Base-by-base conservation (phyloP, 2,329 filamentous ascomycete species). In the Xenoacremonium recifei region DNA sequence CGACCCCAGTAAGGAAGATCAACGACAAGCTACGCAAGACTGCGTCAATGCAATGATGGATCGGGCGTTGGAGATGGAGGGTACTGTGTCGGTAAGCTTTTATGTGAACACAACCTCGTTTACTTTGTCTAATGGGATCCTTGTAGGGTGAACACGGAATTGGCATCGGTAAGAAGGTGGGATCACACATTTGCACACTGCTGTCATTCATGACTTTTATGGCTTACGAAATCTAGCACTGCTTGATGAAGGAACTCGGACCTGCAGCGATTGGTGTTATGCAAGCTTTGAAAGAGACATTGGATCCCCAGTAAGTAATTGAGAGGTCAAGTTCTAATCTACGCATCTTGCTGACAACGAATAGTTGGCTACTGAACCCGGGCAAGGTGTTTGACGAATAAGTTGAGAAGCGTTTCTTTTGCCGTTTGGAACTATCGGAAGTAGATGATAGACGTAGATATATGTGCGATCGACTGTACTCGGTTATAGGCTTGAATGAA, bases 21-120 rank as follows among this genome's bases (percentile, higher is more conserved):
- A 87, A 44, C 75, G 72, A 42, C 61, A 71, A 15, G 69, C 72
- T 4, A 78, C 77, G 1, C 73, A 80, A 44, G 70, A 72, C 18
- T 72, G 85, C 11, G 80, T 87, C 11, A 79, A 87, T 52, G 69
- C 75, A 32, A 87, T 87, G 84, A 80, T 87, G 48, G 79, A 83
- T 56, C 74, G 79, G 31, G 84, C 84, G 3, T 74, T 88, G 20
- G 80, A 83, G 57, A 75, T 85, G 71, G 84, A 87, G 54, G 84
- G 84, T 19, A 88, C 84, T 0, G 83, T 85, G 2, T 86, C 84
- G 15, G 60, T 60, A 21, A 40, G 82, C 75, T 20, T 25, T 15
- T 9, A 6, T 35, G 9, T 9, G 9, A 5, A 15, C 9, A 10
- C 10, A 11, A 6, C 15, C 6, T 18, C 9, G 33, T 59, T 77